Evolutionary conservation across 1,284 basidiomycete genomes (phyloP), one percentile per base, ranked within the genome.

Genomic region (Ceratorhiza oryzae-sativae): DNA sequence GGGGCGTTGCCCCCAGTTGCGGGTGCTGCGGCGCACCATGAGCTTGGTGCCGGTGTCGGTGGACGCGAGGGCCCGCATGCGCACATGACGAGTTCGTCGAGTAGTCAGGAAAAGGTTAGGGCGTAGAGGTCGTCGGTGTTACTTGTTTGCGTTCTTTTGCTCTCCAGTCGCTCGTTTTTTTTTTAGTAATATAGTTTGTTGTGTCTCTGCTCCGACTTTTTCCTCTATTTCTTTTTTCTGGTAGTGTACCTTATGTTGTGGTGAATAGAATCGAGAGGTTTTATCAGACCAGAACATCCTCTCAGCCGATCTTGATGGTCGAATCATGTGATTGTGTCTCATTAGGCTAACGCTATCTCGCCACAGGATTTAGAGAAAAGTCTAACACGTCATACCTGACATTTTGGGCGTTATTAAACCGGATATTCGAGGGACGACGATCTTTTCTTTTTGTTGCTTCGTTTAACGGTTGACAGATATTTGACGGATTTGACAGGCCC

Each of bases 11-110:
- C 55, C 0, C 67, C 67, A 20, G 23, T 20, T 1, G 25, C 55
- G 5, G 67, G 67, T 23, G 41, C 67, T 25, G 67, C 67, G 3
- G 39, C 67, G 27, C 39, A 70, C n/a, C 67, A 70, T 30, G 67
- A 70, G 41, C 46, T 70, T 9, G 67, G 67, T 10, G 41, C 67
- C 6, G 67, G 67, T n/a, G 55, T 70, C 0, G 67, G 67, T 1
- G 67, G 67, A 0, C 67, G 67, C n/a, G 67, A 70, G 25, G 67
- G 67, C n/a, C 67, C 67, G 3, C 67, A 70, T 45, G 53, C 46
- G 30, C 30, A 42, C 9, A 42, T 34, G 48, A n/a, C 32, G 25
- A 63, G 42, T n/a, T 12, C 32, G 18, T 48, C 23, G 45, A 30
- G 42, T 36, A 63, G 46, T 12, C 30, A 34, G 12, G 59, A 61